A percentile compares a stretch with the other conserved stretches of the same genome.
Evolutionary conservation across 371 early-diverging fungal species (phyloP).

Genomic region (Sporodiniella umbellata): DNA sequence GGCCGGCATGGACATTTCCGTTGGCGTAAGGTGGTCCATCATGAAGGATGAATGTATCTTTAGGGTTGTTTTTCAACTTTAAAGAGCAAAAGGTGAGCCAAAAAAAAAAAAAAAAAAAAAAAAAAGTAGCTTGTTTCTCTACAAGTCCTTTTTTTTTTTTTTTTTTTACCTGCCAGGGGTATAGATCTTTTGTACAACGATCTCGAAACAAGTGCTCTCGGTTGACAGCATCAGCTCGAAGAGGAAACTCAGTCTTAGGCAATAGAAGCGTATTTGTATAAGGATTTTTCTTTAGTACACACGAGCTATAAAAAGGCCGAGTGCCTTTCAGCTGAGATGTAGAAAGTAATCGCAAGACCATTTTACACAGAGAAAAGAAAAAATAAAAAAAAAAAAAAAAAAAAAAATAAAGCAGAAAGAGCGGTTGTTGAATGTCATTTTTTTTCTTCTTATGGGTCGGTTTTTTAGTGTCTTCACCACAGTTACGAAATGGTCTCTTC

Average conservation of each 20-base stretch:
- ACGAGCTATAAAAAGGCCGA: background rate
- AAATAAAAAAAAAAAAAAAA: slow-evolving; percentile 1
- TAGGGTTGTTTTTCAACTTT: slow-evolving; percentile 58
- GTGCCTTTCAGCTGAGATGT: background rate
- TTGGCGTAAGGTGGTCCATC: slow-evolving; percentile 98
- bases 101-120: too few species aligned
- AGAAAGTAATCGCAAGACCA: background rate
- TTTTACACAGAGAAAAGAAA: slow-evolving; percentile 1
- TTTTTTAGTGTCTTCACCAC: background rate
- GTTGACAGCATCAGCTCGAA: slow-evolving; percentile 66
- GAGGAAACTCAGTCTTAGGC: slow-evolving; percentile 71
- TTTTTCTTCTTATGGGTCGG: slow-evolving; percentile 4
- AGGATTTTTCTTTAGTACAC: slow-evolving; percentile 24
- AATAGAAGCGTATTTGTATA: slow-evolving; percentile 66
- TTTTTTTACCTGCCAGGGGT: slow-evolving; percentile 68
- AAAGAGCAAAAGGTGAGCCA: too few species aligned
- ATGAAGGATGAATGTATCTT: slow-evolving; percentile 77
- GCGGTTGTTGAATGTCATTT: background rate
- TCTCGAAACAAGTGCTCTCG: slow-evolving; percentile 61
- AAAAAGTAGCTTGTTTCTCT: too few species aligned
- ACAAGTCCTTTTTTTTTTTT: background rate
- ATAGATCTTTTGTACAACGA: slow-evolving; percentile 68
- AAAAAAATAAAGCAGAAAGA: background rate
- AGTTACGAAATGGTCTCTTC: slow-evolving; percentile 33
- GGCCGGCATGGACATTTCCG: slow-evolving; percentile 92